A percentile compares a stretch with the other conserved stretches of the same genome.
Evolutionary conservation across 495 filamentous ascomycete genomes (phyloP).

Genomic region (Eremomyces bilateralis): DNA sequence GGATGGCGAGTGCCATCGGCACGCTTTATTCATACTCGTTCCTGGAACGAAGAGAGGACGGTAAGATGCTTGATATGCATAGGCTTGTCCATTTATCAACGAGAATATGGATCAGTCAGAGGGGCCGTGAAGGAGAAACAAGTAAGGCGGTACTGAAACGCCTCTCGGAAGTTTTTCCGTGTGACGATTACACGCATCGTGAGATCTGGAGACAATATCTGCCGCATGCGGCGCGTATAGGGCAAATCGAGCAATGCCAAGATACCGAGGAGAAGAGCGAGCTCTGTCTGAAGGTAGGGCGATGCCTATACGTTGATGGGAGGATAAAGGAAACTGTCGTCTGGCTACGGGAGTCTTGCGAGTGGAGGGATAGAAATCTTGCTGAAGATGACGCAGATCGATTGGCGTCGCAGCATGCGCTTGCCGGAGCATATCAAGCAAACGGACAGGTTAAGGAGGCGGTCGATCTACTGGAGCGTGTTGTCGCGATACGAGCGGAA

Average conservation of each 20-base stretch:
- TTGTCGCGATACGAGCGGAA: slow-evolving; percentile 13
- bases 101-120: slow-evolving; percentile 16
- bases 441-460: slow-evolving; percentile 17
- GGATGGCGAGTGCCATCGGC: slow-evolving; percentile 10
- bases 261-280: slow-evolving; percentile 2
- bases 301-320: slow-evolving; percentile 6
- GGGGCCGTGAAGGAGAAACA: background rate
- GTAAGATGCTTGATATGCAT: slow-evolving; percentile 11
- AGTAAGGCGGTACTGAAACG: slow-evolving; percentile 4
- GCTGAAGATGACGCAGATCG: slow-evolving; percentile 13
- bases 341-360: slow-evolving; percentile 6
- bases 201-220: slow-evolving; percentile 14
- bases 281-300: slow-evolving; percentile 8
- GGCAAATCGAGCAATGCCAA: background rate
- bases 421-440: slow-evolving; percentile 11
- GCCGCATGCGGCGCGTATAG: slow-evolving; percentile 16
- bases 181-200: slow-evolving; percentile 8
- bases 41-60: slow-evolving; percentile 5
- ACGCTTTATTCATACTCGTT: slow-evolving; percentile 13
- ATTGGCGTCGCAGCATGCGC: slow-evolving; percentile 14
- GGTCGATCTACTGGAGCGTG: slow-evolving; percentile 17
- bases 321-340: slow-evolving; percentile 9
- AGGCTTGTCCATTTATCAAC: slow-evolving; percentile 15
- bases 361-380: slow-evolving; percentile 6
- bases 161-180: slow-evolving; percentile 11